Evolutionary conservation across 2,329 filamentous ascomycete genomes (phyloP).

Genomic region (Fusarium sterilihyphosum): DNA sequence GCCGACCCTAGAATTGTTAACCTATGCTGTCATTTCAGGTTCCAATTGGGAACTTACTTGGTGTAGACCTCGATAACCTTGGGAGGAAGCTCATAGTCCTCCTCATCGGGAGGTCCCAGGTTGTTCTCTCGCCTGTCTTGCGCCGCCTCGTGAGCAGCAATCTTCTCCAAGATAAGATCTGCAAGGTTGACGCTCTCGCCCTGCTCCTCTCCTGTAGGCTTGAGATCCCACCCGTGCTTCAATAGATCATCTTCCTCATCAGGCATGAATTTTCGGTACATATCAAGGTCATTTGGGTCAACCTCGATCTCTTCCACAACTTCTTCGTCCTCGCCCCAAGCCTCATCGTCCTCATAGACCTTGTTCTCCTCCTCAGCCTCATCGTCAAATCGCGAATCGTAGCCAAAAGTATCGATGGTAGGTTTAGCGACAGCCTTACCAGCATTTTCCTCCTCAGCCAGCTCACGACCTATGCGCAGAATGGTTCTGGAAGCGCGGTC

Average conservation of each 20-base stretch:
- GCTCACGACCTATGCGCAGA: conserved; percentile 85
- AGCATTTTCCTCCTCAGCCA: conserved; percentile 79
- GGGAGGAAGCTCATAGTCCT: conserved; percentile 85
- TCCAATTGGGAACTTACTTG: conserved; percentile 64
- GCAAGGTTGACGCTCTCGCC: conserved; percentile 79
- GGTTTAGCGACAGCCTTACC: conserved; percentile 53
- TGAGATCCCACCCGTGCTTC: conserved; percentile 68
- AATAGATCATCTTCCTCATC: conserved; percentile 78
- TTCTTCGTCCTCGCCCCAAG: conserved; percentile 83
- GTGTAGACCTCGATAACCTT: conserved; percentile 96
- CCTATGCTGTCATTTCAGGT: background rate
- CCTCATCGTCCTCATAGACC: conserved; percentile 65
- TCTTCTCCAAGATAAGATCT: conserved; percentile 93
- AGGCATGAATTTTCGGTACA: conserved; percentile 90
- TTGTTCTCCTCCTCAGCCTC: conserved; percentile 58
- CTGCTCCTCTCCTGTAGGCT: conserved; percentile 58
- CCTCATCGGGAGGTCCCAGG: conserved; percentile 74
- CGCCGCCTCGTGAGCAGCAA: conserved; percentile 86
- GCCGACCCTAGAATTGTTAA: conserved; percentile 70
- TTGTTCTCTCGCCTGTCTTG: conserved; percentile 55
- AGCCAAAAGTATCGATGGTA: conserved; percentile 72
- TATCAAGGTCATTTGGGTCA: conserved; percentile 87
- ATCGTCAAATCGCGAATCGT: conserved; percentile 77
- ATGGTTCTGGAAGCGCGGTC: conserved; percentile 90
- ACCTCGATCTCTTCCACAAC: conserved; percentile 79